Base-by-base conservation (phyloP, 768 basidiomycete species). In the Russula earlei region DNA sequence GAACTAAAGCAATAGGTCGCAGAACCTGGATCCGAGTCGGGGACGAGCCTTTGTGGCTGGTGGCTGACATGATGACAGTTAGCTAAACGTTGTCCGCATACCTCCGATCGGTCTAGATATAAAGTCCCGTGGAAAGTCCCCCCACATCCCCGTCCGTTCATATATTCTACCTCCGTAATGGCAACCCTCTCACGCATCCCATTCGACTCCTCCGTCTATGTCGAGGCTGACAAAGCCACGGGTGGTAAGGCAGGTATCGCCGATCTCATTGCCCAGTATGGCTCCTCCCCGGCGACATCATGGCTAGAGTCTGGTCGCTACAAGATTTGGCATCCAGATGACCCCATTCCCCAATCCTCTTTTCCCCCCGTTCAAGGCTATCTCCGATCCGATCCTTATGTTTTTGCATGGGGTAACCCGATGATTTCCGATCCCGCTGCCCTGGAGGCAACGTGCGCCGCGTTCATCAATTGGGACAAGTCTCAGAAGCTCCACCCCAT, bases 301-400 rank as follows among this genome's bases (percentile, higher is more conserved):
- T 87, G 84, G 84, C 73, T 85, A 9, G 84, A 89, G 64, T 60
- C 55, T 71, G 76, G 62, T 41, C 70, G 66, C 60, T 75, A 70
- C 70, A 67, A 71, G n/a, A 69, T 77, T 24, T 78, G 77, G 76
- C 77, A 80, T 2, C 77, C 83, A 0, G 76, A 83, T 44, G 83
- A 82, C 4, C 85, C 82, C 69, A 78, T 83, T 65, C 71, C 74
- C 17, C 65, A 70, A 54, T 73, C 76, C 49, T 68, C 71, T 4
- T 82, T 78, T 63, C 72, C 78, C 8, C 80, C 86, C 58, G 75
- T 77, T 4, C 85, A 82, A 75, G 84, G 84, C 4, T 76, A 80
- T 59, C 85, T 84, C 2, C 72, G 77, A 0, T 76, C 77, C 62
- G 70, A 71, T 36, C 62, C 62, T 4, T 63, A 63, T 12, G 70